phyloP scores from a whole-genome alignment of 2,329 filamentous ascomycete genomes.

The Massarina eburnea region DNA sequence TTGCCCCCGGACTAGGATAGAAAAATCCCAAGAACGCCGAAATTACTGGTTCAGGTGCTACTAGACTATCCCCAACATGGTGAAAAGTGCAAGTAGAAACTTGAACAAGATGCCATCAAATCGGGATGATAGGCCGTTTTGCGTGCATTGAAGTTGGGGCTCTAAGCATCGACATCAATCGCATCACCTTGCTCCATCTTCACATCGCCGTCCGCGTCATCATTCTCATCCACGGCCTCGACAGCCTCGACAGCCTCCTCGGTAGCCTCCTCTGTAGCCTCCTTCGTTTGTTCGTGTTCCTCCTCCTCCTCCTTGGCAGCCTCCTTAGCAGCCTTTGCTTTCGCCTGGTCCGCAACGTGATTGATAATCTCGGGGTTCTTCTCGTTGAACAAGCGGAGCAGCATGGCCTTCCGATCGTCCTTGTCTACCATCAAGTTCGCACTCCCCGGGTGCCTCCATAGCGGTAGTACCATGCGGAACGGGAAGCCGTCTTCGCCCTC shows the following conservation, averaged over 20 bases:
- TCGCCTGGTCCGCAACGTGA: conserved; percentile 38
- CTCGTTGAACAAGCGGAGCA: conserved; percentile 89
- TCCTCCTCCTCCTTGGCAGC: conserved; percentile 14
- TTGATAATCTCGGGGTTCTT: conserved; percentile 70
- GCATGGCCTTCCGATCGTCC: conserved; percentile 89
- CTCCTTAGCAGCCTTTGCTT: conserved; percentile 20
- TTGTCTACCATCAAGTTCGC: conserved; percentile 98
- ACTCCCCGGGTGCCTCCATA: conserved; percentile 91
- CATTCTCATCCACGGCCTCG: neutral
- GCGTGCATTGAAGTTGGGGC: neutral
- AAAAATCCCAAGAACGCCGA: too few species aligned
- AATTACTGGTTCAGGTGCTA: too few species aligned
- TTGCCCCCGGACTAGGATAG: too few species aligned
- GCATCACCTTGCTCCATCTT: neutral
- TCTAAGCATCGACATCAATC: neutral
- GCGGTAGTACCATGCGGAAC: conserved; percentile 83
- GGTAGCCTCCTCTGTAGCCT: conserved; percentile 1
- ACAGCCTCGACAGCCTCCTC: neutral
- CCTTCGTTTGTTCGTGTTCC: conserved; percentile 14
- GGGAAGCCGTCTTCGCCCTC: conserved; percentile 61
- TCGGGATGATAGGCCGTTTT: too few species aligned
- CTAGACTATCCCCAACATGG: too few species aligned
- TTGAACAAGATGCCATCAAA: too few species aligned
- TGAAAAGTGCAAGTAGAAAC: too few species aligned
- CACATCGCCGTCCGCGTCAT: neutral